These are phyloP conservation scores for Grosmannia serpens DNA, from an alignment of 2,329 filamentous ascomycete genomes.

Conservation along the genomic window DNA sequence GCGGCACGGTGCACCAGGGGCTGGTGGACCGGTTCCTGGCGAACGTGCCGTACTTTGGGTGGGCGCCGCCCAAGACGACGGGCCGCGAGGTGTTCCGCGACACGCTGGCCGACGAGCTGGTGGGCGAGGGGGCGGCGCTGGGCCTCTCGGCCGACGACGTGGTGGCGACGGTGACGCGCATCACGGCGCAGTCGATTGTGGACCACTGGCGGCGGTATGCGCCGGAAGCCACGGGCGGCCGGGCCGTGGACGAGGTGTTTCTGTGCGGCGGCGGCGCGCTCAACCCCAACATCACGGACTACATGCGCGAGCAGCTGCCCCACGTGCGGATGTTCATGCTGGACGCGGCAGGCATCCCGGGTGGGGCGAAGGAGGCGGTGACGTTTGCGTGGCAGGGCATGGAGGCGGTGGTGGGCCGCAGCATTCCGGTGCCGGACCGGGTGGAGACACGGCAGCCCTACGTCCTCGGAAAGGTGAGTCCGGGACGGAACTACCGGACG, in stretches of 20 bases:
- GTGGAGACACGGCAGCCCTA: conserved; percentile 40
- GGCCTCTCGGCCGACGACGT: conserved; percentile 38
- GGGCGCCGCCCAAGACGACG: conserved; percentile 43
- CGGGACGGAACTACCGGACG: conserved; percentile 40
- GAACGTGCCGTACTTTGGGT: conserved; percentile 35
- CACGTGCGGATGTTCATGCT: conserved; percentile 39
- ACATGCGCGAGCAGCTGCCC: conserved; percentile 37
- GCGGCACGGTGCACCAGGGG: conserved; percentile 35
- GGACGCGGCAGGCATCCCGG: conserved; percentile 45
- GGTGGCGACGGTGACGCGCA: conserved; percentile 46
- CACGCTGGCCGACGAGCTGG: conserved; percentile 39
- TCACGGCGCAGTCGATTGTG: conserved; percentile 48
- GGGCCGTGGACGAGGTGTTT: conserved; percentile 37
- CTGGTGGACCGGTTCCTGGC: conserved; percentile 40
- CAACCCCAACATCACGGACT: conserved; percentile 44
- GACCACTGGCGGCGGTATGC: conserved; percentile 35
- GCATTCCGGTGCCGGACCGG: conserved; percentile 38
- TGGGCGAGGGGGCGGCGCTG: conserved; percentile 31
- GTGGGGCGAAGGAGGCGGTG: conserved; percentile 46
- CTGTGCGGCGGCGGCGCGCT: conserved; percentile 48
- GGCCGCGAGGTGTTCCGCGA: conserved; percentile 47
- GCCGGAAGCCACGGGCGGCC: conserved; percentile 21
- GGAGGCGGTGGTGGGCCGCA: conserved; percentile 44
- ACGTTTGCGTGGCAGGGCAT: conserved; percentile 51
- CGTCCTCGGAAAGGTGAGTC: conserved; percentile 42